Base-by-base conservation (phyloP, 2,329 filamentous ascomycete genomes). In the Penicillium sp. region DNA sequence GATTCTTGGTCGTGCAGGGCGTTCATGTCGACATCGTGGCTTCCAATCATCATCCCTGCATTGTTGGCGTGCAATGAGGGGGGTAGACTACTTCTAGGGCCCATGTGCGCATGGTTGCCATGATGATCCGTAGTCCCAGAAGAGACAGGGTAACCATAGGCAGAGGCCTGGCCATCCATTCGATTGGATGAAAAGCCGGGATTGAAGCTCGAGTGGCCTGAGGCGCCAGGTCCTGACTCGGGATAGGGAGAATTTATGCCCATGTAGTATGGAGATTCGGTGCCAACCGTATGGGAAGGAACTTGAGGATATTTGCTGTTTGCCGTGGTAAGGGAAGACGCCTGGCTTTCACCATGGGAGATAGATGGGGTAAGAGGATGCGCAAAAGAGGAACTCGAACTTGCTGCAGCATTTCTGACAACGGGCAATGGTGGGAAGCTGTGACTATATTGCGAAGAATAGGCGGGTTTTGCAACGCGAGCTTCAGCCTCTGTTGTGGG, bases 11-110 rank as follows among this genome's bases (percentile, higher is more conserved):
- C 67, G 7, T 76, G 73, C 18, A 92, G 74, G 4, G 83, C 77
- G 23, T 82, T 84, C 79, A 92, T 88, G 60, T 92, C 88, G 31
- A 93, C 85, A 60, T 92, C 88, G 59, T 90, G 88, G 56, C 85
- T 88, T 68, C 90, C 85, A 61, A 92, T 89, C 58, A 89, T 86
- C 74, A 92, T 87, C 45, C 68, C 59, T 6, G 63, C 64, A 14
- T 58, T 58, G 12, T 65, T 54, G 6, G 66, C 40, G 15, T 58
- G 59, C 6, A 64, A 51, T 35, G 49, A 47, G 3, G 62, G 49
- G n/a, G 66, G 65, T 18, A 65, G 44, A 43, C 66, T 60, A 6
- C 51, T 25, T 31, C 56, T 53, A 23, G 63, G 47, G 12, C 40
- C 57, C 49, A 69, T 54, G 14, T 66, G 64, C 4, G 43, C 51